Conservation (phyloP, 768 basidiomycete genomes). For the Suillus occidentalis region DNA sequence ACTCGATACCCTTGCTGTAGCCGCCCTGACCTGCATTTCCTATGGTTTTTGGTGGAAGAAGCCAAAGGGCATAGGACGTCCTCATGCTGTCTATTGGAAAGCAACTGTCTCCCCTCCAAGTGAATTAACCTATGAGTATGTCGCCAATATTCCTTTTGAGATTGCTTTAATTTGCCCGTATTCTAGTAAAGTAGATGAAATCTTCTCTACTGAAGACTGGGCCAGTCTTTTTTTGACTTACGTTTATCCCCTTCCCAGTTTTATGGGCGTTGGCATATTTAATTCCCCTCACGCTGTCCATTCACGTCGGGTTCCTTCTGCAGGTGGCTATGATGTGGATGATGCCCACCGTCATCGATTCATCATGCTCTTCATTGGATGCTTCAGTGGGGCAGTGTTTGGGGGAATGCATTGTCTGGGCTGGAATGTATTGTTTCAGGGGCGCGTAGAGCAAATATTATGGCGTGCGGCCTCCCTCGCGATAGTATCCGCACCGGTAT, state of each 20-base stretch:
- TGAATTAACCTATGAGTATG: neutral
- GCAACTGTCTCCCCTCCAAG: neutral
- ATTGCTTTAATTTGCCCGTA: neutral
- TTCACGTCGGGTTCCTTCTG: neutral
- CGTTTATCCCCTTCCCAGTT: neutral
- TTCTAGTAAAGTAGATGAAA: neutral
- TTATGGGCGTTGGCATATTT: neutral
- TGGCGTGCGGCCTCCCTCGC: constrained; percentile 23
- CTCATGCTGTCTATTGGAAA: constrained; percentile 5
- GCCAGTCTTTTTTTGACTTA: neutral
- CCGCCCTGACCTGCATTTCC: constrained; percentile 28
- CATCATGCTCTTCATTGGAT: neutral
- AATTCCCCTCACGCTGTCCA: neutral
- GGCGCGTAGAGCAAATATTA: constrained; percentile 14
- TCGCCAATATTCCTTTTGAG: neutral
- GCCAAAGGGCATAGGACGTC: constrained; percentile 33
- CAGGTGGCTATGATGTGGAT: neutral
- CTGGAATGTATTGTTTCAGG: constrained; percentile 23
- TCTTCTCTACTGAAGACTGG: neutral
- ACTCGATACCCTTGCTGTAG: constrained; percentile 42
- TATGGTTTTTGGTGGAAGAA: constrained; percentile 42
- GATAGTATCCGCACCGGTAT: constrained; percentile 8
- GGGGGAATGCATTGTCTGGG: constrained; percentile 28
- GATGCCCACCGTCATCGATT: accelerated
- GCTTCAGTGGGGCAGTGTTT: constrained; percentile 18